Evolutionary conservation across 305 asterid species (phyloP), one percentile per base, ranked within the genome.

Genomic region (Nicotiana rustica): DNA sequence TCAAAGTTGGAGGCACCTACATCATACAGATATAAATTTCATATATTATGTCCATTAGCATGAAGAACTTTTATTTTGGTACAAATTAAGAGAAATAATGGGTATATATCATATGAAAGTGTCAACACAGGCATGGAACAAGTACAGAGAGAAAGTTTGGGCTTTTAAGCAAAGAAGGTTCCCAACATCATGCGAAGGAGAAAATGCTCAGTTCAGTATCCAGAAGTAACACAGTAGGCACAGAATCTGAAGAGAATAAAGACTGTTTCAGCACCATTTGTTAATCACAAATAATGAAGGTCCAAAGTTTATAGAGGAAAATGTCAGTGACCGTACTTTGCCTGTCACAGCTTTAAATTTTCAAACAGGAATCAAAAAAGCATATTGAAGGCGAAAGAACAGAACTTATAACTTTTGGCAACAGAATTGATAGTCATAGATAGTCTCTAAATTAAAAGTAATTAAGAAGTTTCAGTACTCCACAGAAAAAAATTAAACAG

Each of bases 1-100:
- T 94, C 93, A 93, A 68, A 49, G 99, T 93, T 14, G 98, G 98
- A 75, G 99, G 99, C 79, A 93, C 97, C 99, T 95, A 90, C 80
- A 89, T 83, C 44, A 69, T 77, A 77, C 69, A 60, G 17, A 52
- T 52, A 14, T 52, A 52, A 52, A 52, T 10, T 52, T 13, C 17
- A 14, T 10, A 10, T 10, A 41, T 52, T 12, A 52, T 52, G n/a
- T 52, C 17, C 59, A 14, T 10, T 52, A 52, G 59, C 59, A 52
- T 4, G 59, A 52, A 52, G 3, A 41, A 41, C 49, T 10, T 41
- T 41, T 8, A 41, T 25, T 41, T 41, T 41, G 8, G 12, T 14
- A 13, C 17, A 52, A 13, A 13, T 52, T 13, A 52, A 52, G 59
- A 52, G 59, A 14, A 13, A 10, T 52, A 52, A 52, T 52, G 17